Percentiles rank a stretch among this genome's conserved stretches.
phyloP scores from a whole-genome alignment of 768 basidiomycete species.

The Amanita polypyramis region DNA sequence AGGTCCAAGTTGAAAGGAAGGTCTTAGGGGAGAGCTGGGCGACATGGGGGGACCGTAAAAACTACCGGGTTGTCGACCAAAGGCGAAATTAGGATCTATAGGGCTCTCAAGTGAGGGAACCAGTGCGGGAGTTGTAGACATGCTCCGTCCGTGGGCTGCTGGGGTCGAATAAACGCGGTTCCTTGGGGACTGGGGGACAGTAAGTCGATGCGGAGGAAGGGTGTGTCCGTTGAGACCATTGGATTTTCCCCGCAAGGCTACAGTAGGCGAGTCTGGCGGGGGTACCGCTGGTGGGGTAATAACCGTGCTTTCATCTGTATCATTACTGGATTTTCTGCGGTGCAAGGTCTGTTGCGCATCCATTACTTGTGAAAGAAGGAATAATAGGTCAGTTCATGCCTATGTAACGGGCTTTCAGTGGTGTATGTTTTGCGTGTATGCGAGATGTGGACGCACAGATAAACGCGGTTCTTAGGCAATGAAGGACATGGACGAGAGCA shows the following conservation, averaged over 20 bases:
- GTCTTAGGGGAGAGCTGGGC: background rate
- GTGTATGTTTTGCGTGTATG: no score
- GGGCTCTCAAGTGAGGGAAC: no score
- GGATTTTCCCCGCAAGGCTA: no score
- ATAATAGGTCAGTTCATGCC: slow-evolving; percentile 4
- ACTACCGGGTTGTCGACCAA: no score
- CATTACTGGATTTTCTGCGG: slow-evolving; percentile 35
- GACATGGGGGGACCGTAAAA: background rate
- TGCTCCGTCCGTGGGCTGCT: background rate
- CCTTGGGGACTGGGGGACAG: background rate
- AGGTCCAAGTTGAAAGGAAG: slow-evolving; percentile 2
- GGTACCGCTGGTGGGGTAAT: slow-evolving; percentile 2
- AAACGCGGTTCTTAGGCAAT: no score
- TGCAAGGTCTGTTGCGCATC: slow-evolving; percentile 14
- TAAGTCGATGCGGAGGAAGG: no score
- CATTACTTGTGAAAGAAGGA: background rate
- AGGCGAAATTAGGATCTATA: no score
- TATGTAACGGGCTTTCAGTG: no score
- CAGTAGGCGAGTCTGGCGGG: no score
- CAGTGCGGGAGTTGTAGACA: background rate
- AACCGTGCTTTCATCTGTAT: slow-evolving; percentile 21
- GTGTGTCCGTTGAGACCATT: no score
- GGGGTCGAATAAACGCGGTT: slow-evolving; percentile 3
- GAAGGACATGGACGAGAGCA: no score
- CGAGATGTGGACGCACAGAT: background rate